These are phyloP conservation scores for Aureococcus anophagefferens DNA, from an alignment of 108 stramenopile species.

Conservation along the genomic window DNA sequence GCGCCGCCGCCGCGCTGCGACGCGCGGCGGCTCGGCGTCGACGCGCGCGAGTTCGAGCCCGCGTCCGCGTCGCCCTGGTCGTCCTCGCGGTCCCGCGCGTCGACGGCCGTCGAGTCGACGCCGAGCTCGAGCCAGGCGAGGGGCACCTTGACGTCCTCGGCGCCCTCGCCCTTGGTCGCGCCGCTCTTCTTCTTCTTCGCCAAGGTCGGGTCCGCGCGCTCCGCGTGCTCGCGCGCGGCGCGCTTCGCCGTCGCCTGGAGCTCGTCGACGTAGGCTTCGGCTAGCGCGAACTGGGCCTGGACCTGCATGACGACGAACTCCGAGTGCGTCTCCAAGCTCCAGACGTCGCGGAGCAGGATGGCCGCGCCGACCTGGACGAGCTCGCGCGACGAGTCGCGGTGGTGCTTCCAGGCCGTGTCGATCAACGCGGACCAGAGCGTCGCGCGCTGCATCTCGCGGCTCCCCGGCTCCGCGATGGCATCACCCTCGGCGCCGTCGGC, in stretches of 20 bases:
- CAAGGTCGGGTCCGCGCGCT: no score
- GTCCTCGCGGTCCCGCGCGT: neutral
- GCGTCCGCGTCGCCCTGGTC: neutral
- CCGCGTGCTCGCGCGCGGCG: no score
- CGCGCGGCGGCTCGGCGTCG: no score
- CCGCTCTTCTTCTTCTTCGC: no score
- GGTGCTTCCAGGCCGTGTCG: neutral
- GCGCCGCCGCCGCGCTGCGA: no score
- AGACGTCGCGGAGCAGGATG: constrained; percentile 1
- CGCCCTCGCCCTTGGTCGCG: no score
- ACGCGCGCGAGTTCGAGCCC: no score
- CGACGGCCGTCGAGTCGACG: neutral
- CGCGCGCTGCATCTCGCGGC: neutral
- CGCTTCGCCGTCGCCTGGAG: neutral
- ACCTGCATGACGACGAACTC: constrained; percentile 26
- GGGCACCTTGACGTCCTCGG: neutral
- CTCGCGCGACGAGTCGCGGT: neutral
- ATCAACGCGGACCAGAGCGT: neutral
- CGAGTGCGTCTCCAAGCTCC: constrained; percentile 12
- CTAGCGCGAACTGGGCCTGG: constrained; percentile 19
- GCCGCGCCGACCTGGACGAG: neutral
- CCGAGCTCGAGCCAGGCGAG: neutral
- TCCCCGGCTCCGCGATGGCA: neutral
- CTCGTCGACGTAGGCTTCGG: constrained; percentile 26
- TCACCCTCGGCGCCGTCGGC: constrained; percentile 1